Evolutionary conservation across 441 rosid genomes (phyloP), one percentile per base, ranked within the genome.

Genomic region (Populus hybrid): DNA sequence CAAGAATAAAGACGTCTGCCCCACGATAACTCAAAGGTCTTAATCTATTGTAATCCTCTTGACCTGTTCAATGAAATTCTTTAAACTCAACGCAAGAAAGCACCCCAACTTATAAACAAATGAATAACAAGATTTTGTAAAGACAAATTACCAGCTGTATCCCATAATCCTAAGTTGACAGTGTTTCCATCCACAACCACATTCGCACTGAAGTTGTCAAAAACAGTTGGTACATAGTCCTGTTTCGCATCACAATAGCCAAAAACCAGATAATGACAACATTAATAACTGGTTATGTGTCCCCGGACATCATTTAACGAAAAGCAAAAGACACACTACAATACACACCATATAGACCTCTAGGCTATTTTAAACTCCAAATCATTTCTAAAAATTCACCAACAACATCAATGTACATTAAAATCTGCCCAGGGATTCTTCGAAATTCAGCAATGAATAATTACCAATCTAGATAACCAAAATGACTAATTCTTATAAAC

Each of bases 131-230:
- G 29, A 21, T 70, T 40, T 18, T 63, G 35, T 11, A 83, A 68
- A 16, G 8, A 71, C 7, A 80, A 79, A 65, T 85, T 84, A 93
- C 96, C 96, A 36, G 94, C 93, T 66, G 94, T 89, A 78, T 93
- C 94, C 94, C 94, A 93, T 67, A 90, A 82, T 24, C 92, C 94
- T 64, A 91, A 82, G 84, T 93, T 91, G 70, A 91, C 90, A 8
- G 93, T 93, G 83, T 83, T 86, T 63, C 96, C 94, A 83, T 93
- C 91, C 66, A 93, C 97, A 67, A 90, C 93, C 69, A 93, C 93
- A 87, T 90, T 90, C 78, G 95, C 95, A 81, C 95, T 91, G 89
- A 93, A 91, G 82, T 91, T 90, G 87, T 91, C 94, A 80, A 91
- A 93, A 70, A 90, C 94, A 35, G 96, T 91, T 4, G 93, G 92